Evolutionary conservation across 108 stramenopile species (phyloP).

Genomic region (Fistulifera pelliculosa): DNA sequence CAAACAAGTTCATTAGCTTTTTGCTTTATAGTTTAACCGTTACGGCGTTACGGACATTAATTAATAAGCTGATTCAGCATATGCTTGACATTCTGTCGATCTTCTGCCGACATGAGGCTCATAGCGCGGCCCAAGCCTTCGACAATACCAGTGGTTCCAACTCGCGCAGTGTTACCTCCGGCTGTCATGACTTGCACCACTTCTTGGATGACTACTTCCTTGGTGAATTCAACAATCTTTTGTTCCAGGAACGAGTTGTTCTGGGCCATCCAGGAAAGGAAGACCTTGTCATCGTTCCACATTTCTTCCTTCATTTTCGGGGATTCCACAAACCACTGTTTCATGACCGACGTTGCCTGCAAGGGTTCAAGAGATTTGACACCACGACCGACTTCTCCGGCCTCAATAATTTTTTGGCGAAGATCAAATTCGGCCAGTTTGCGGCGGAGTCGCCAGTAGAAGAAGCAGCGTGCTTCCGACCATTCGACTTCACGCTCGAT

Average conservation of each 20-base stretch:
- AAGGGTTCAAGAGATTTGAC: conserved; percentile 48
- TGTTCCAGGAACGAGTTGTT: conserved; percentile 54
- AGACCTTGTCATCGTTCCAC: conserved; percentile 75
- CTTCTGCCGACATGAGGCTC: conserved; percentile 48
- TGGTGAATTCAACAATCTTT: conserved; percentile 58
- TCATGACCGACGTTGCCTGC: conserved; percentile 68
- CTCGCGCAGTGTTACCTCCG: conserved; percentile 69
- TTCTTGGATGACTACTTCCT: conserved; percentile 65
- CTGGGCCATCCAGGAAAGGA: conserved; percentile 81
- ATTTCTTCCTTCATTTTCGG: conserved; percentile 41
- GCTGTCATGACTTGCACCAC: conserved; percentile 67
- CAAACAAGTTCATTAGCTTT: no score
- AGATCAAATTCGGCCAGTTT: conserved; percentile 96
- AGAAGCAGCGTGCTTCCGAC: conserved; percentile 80
- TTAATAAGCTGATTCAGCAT: conserved; percentile 9
- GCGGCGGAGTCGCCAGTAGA: conserved; percentile 95
- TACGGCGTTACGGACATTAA: background rate
- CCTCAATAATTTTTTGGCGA: conserved; percentile 72
- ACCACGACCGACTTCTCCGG: conserved; percentile 72
- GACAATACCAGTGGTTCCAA: conserved; percentile 76
- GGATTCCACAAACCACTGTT: conserved; percentile 70
- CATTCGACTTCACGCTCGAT: conserved; percentile 91
- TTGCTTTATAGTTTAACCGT: no score
- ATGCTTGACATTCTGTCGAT: conserved; percentile 46
- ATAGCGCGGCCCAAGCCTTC: conserved; percentile 68